These are phyloP conservation scores for Verticillium klebahnii DNA, from an alignment of 2,329 filamentous ascomycete species.

Conservation along the genomic window DNA sequence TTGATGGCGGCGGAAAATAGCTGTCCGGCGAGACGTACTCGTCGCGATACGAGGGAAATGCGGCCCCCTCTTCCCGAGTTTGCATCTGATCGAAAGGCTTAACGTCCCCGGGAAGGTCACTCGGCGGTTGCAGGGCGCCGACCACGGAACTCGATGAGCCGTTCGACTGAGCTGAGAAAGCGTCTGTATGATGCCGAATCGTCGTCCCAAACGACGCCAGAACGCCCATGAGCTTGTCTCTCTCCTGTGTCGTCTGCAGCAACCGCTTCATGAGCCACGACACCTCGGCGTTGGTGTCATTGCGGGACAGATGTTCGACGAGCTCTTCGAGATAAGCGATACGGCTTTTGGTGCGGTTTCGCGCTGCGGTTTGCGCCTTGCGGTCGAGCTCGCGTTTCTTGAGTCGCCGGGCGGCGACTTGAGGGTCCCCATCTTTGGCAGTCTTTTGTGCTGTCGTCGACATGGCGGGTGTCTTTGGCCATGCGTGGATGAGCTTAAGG, in stretches of 20 bases:
- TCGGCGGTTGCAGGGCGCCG: no score
- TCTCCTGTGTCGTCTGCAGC: constrained; percentile 16
- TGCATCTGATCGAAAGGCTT: no score
- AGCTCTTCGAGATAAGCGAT: constrained; percentile 21
- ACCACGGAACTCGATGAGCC: background rate
- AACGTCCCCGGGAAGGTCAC: no score
- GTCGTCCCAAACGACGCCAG: background rate
- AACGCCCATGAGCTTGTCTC: constrained; percentile 4
- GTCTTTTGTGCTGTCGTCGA: no score
- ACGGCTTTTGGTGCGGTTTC: constrained; percentile 20
- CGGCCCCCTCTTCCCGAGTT: no score
- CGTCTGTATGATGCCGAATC: background rate
- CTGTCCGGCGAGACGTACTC: no score
- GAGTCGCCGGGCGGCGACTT: background rate
- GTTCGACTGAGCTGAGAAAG: background rate
- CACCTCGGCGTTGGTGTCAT: constrained; percentile 16
- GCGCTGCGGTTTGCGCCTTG: constrained; percentile 18
- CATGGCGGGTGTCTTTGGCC: no score
- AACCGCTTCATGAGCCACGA: constrained; percentile 16
- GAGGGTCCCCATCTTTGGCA: background rate
- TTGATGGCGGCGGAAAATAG: no score
- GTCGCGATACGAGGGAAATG: no score
- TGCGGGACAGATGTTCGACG: constrained; percentile 14
- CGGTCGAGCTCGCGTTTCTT: constrained; percentile 25
- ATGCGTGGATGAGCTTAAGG: no score